Percentiles rank a stretch among this genome's conserved stretches.
These are phyloP conservation scores for Xylaria telfairii DNA, from an alignment of 495 filamentous ascomycete genomes.

Conservation along the genomic window DNA sequence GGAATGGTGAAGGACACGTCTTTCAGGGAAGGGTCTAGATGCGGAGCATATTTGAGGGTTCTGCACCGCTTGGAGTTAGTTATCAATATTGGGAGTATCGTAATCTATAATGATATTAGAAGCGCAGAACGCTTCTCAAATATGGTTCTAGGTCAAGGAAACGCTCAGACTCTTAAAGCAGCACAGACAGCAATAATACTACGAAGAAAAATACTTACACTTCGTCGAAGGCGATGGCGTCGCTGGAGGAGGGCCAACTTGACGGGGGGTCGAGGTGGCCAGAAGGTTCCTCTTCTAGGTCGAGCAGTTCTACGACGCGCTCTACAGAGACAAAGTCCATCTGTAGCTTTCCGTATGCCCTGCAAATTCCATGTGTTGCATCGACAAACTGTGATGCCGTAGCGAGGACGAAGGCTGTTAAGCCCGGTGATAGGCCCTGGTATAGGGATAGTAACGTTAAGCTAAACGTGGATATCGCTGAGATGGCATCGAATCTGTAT, in stretches of 20 bases:
- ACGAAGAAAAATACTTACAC: constrained; percentile 42
- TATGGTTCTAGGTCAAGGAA: no score
- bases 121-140: neutral
- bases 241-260: constrained; percentile 72
- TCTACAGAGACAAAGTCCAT: constrained; percentile 92
- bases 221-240: constrained; percentile 75
- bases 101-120: neutral
- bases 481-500: constrained; percentile 76
- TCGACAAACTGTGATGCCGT: constrained; percentile 67
- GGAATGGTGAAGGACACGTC: constrained; percentile 72
- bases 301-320: constrained; percentile 76
- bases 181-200: neutral
- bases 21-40: constrained; percentile 70
- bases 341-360: constrained; percentile 78
- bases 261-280: constrained; percentile 72
- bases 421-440: constrained; percentile 70
- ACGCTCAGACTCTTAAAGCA: neutral
- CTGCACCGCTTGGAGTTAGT: neutral
- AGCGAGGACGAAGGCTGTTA: constrained; percentile 77
- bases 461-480: constrained; percentile 71
- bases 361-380: constrained; percentile 74
- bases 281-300: constrained; percentile 72
- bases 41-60: constrained; percentile 77
- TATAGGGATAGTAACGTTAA: constrained; percentile 74
- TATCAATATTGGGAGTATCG: no score